phyloP scores from a whole-genome alignment of 495 filamentous ascomycete genomes.

The Aspergillus sclerotiicarbonarius region DNA sequence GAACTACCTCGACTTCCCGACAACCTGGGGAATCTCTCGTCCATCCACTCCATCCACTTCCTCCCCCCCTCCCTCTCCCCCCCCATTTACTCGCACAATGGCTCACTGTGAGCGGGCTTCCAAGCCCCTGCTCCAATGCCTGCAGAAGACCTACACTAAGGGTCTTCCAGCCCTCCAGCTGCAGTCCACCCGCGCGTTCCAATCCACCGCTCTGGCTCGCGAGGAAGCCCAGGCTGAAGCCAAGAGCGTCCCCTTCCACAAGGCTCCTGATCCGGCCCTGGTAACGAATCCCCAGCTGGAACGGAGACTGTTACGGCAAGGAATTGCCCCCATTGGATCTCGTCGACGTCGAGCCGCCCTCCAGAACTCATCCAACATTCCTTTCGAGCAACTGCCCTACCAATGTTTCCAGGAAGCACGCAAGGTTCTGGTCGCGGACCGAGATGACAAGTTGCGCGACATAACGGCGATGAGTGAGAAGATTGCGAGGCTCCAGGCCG shows the following conservation, averaged over 20 bases:
- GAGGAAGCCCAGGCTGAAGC: slow-evolving; percentile 41
- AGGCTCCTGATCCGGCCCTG: slow-evolving; percentile 46
- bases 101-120: slow-evolving; percentile 67
- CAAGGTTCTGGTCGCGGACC: slow-evolving; percentile 74
- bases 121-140: slow-evolving; percentile 62
- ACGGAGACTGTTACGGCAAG: slow-evolving; percentile 54
- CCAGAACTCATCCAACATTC: slow-evolving; percentile 63
- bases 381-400: slow-evolving; percentile 90
- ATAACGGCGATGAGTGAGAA: slow-evolving; percentile 59
- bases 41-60: slow-evolving; percentile 6
- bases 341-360: slow-evolving; percentile 79
- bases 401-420: slow-evolving; percentile 97
- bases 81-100: slow-evolving; percentile 46
- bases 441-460: slow-evolving; percentile 71
- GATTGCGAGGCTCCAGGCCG: slow-evolving; percentile 58
- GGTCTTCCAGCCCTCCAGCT: slow-evolving; percentile 31
- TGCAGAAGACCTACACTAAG: slow-evolving; percentile 49
- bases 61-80: slow-evolving; percentile 6
- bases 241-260: slow-evolving; percentile 36
- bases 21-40: slow-evolving; percentile 12
- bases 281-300: slow-evolving; percentile 57
- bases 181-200: slow-evolving; percentile 37
- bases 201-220: slow-evolving; percentile 35
- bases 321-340: slow-evolving; percentile 69
- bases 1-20: slow-evolving; percentile 21